Evolutionary conservation across 805 yeast species (phyloP).

Genomic region (Lachancea waltii): DNA sequence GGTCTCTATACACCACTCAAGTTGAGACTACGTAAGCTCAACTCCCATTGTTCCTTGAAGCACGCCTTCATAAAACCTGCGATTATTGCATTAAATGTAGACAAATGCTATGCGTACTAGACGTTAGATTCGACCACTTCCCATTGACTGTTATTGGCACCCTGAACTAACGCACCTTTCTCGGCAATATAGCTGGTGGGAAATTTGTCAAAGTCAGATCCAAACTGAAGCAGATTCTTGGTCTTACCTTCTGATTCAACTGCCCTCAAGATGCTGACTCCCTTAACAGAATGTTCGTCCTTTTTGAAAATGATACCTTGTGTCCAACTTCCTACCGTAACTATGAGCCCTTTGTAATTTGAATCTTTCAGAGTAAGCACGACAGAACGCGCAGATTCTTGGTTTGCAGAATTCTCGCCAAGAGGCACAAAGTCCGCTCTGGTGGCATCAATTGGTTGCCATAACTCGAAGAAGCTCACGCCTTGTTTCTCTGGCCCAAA

Average conservation of each 20-base stretch:
- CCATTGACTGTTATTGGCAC: constrained; percentile 23
- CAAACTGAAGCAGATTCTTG: constrained; percentile 18
- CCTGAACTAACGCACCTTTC: constrained; percentile 20
- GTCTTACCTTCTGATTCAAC: constrained; percentile 14
- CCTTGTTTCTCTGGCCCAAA: constrained; percentile 24
- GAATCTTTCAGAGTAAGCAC: constrained; percentile 20
- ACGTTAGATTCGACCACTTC: constrained; percentile 27
- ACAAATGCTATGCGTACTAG: not conserved
- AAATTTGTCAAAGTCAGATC: constrained; percentile 23
- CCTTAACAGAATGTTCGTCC: constrained; percentile 14
- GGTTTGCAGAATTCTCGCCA: constrained; percentile 6
- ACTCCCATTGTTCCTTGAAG: too few species aligned
- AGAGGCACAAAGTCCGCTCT: constrained; percentile 18
- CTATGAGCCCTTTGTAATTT: constrained; percentile 25
- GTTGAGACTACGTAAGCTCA: too few species aligned
- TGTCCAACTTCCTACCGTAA: constrained; percentile 30
- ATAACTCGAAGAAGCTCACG: constrained; percentile 29
- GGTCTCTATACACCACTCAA: too few species aligned
- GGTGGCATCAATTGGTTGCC: constrained; percentile 33
- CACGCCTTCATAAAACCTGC: too few species aligned
- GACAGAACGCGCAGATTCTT: constrained; percentile 15
- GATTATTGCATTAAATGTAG: not conserved
- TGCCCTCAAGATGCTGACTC: constrained; percentile 27
- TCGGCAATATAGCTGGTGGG: constrained; percentile 23
- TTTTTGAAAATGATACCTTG: constrained; percentile 31